A percentile compares a stretch with the other conserved stretches of the same genome.
These are phyloP conservation scores for Blastobotrys petasosporus DNA, from an alignment of 1,139 yeast genomes.

Conservation along the genomic window DNA sequence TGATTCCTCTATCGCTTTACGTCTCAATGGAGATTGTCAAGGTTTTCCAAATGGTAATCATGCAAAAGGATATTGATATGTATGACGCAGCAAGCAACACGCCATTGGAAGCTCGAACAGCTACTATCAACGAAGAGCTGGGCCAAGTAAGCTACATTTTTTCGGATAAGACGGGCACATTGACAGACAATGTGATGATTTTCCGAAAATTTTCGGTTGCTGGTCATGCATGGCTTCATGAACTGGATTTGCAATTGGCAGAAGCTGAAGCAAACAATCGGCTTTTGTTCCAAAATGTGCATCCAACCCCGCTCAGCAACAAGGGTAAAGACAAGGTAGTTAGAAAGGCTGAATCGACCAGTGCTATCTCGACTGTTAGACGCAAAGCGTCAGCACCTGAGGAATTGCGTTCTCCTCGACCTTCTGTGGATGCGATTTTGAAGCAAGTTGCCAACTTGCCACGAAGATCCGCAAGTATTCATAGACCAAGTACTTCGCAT, in stretches of 20 bases:
- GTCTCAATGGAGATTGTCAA: conserved; percentile 96
- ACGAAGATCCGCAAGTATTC: conserved; percentile 42
- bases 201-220: conserved; percentile 41
- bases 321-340: neutral
- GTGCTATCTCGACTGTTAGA: conserved; percentile 1
- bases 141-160: conserved; percentile 95
- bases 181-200: conserved; percentile 49
- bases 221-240: conserved; percentile 89
- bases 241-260: conserved; percentile 46
- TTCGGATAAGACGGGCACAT: conserved; percentile 95
- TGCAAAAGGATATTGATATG: conserved; percentile 93
- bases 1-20: conserved; percentile 89
- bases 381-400: conserved; percentile 1
- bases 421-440: conserved; percentile 29
- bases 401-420: conserved; percentile 15
- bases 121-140: conserved; percentile 89
- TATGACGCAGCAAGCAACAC: conserved; percentile 78
- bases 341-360: conserved; percentile 10
- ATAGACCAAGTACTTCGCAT: conserved; percentile 12
- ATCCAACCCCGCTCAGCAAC: too few relatives aligned
- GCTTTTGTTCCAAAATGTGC: neutral
- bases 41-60: conserved; percentile 69
- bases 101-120: conserved; percentile 92
- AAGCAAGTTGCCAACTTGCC: conserved; percentile 34
- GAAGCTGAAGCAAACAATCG: conserved; percentile 12